Evolutionary conservation across 257 asterid genomes (phyloP).

Genomic region (Solanum virginianum): DNA sequence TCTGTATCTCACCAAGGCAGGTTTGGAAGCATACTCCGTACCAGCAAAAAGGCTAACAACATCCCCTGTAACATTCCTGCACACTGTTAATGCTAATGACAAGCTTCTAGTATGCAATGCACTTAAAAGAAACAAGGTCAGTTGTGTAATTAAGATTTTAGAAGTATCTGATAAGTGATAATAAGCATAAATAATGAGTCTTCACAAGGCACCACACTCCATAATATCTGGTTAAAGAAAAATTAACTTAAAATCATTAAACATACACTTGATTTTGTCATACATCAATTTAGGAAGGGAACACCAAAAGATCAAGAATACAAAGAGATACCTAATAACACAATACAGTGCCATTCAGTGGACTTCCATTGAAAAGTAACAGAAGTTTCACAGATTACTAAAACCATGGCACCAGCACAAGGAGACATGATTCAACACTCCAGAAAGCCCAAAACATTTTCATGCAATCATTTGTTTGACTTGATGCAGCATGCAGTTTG

Average conservation of each 20-base stretch:
- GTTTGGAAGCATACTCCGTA: slow-evolving; percentile 38
- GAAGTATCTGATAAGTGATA: not conserved
- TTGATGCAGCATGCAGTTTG: not conserved
- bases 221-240: not conserved
- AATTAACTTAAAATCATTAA: not conserved
- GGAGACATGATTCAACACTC: not conserved
- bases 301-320: not conserved
- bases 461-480: not conserved
- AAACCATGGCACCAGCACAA: not conserved
- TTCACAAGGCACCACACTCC: not conserved
- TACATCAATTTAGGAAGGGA: not conserved
- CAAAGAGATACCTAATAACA: not conserved
- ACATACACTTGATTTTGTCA: not conserved
- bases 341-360: not conserved
- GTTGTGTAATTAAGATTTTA: not conserved
- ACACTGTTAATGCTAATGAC: not conserved
- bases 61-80: slow-evolving; percentile 26
- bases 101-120: not conserved
- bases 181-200: not conserved
- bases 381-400: not conserved
- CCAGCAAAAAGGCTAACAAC: slow-evolving; percentile 56
- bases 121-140: not conserved
- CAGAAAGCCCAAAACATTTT: not conserved
- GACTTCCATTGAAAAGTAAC: not conserved
- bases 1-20: slow-evolving; percentile 63